Evolutionary conservation across 805 yeast species (phyloP).

Genomic region (Naumovozyma baii): DNA sequence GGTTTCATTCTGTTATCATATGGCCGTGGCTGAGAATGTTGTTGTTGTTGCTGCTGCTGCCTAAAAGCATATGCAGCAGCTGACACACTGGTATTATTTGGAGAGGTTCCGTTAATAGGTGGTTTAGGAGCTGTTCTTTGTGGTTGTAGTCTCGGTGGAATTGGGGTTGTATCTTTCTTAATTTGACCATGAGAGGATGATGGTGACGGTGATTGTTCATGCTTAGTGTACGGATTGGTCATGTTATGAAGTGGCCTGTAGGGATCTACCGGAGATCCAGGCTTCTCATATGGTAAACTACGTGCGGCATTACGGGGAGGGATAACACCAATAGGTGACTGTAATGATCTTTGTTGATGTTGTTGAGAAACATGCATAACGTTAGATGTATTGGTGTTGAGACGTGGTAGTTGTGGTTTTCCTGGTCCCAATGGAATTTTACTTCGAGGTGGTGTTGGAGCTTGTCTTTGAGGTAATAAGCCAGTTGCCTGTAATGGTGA

Average conservation of each 20-base stretch:
- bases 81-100: conserved; percentile 24
- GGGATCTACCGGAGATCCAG: conserved; percentile 3
- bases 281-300: background rate
- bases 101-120: conserved; percentile 5
- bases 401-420: conserved; percentile 1
- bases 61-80: conserved; percentile 32
- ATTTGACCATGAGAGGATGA: conserved; percentile 3
- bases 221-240: conserved; percentile 17
- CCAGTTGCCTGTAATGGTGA: conserved; percentile 4
- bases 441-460: conserved; percentile 23
- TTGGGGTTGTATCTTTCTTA: background rate
- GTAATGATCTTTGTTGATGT: conserved; percentile 15
- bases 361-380: conserved; percentile 18
- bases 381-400: conserved; percentile 3
- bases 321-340: conserved; percentile 6
- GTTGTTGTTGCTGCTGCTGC: conserved; percentile 4
- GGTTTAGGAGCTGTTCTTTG: conserved; percentile 20
- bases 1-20: conserved; percentile 25
- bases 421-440: conserved; percentile 11
- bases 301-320: conserved; percentile 1
- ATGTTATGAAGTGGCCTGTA: conserved; percentile 20
- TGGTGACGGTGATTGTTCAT: conserved; percentile 2
- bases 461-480: conserved; percentile 20
- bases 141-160: conserved; percentile 19
- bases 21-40: conserved; percentile 13